A percentile compares a stretch with the other conserved stretches of the same genome.
Evolutionary conservation across 2,329 filamentous ascomycete species (phyloP).

Genomic region (Diaporthe citrichinensis): DNA sequence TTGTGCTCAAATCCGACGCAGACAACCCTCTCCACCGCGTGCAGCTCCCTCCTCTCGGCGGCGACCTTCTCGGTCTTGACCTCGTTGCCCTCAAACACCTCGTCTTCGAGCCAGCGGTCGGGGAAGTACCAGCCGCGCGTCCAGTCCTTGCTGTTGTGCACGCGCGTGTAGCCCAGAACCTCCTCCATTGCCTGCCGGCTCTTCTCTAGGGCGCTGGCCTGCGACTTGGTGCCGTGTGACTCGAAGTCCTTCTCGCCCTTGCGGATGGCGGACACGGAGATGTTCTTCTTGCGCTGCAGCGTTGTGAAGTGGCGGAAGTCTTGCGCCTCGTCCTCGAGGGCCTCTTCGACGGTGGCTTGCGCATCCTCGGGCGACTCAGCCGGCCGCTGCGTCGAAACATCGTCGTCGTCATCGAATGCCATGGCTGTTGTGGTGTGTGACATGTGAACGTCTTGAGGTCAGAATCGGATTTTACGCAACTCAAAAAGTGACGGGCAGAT

Average conservation of each 20-base stretch:
- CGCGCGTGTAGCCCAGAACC: constrained; percentile 82
- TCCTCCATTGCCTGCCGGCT: constrained; percentile 92
- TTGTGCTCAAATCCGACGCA: constrained; percentile 78
- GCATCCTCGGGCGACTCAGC: constrained; percentile 51
- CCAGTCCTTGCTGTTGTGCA: constrained; percentile 76
- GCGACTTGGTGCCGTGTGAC: constrained; percentile 86
- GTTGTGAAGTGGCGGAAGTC: constrained; percentile 84
- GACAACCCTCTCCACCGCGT: constrained; percentile 68
- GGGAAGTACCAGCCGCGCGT: constrained; percentile 82
- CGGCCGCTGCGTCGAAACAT: constrained; percentile 32
- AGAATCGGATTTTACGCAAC: not conserved
- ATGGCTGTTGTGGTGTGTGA: constrained; percentile 39
- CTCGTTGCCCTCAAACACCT: constrained; percentile 46
- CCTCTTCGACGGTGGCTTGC: constrained; percentile 63
- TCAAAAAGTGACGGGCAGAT: not conserved
- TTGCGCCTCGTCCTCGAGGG: constrained; percentile 83
- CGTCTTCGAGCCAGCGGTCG: constrained; percentile 61
- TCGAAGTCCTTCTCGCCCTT: constrained; percentile 99
- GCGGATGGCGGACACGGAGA: constrained; percentile 78
- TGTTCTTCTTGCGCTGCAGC: constrained; percentile 63
- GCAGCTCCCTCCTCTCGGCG: constrained; percentile 44
- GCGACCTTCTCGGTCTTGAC: constrained; percentile 52
- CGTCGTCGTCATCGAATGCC: constrained; percentile 51
- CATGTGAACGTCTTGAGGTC: not conserved
- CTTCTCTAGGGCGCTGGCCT: constrained; percentile 82